Base-by-base conservation (phyloP, 148 eudicot species). In the Talinum fruticosum region DNA sequence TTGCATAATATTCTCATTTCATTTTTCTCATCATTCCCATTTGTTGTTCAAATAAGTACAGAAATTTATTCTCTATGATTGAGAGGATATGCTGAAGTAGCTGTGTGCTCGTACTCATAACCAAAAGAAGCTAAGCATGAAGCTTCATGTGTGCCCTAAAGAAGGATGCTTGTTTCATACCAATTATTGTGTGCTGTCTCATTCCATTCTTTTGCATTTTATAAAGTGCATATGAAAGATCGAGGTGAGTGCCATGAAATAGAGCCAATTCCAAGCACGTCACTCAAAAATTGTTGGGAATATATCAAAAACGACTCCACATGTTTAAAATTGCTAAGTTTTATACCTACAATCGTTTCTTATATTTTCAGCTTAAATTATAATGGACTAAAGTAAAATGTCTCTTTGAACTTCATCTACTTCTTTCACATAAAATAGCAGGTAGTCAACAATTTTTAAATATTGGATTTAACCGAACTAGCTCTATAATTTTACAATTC, bases 141-240 rank as follows among this genome's bases (percentile, higher is more conserved):
- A 49, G 13, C 54, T 49, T 49, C 23, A 14, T 49, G 19, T 49
- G 3, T 49, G 57, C 16, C n/a, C 4, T 16, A 23, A 18, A 51
- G 10, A 14, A 16, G 34, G 72, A 45, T 64, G 69, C 18, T 66
- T 76, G 29, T 44, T 33, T 76, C 15, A 29, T 8, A 44, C 30
- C 71, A 75, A 61, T 1, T 35, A 62, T 64, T 75, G 38, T 14
- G 78, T 32, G 23, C 6, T 28, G 45, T 41, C 78, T 7, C 65
- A 23, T 32, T 76, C 73, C 18, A 73, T 21, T 32, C 5, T 15
- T 18, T 45, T 41, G 26, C 57, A 51, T 51, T 15, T 38, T 38
- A 29, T 34, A 59, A 26, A 8, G 34, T 18, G 57, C 57, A 2
- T 3, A 51, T 51, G 23, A 18, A 51, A 51, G 2, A 51, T 51